These are phyloP conservation scores for Zygotorulaspora mrakii DNA, from an alignment of 1,139 yeast genomes.

Conservation along the genomic window DNA sequence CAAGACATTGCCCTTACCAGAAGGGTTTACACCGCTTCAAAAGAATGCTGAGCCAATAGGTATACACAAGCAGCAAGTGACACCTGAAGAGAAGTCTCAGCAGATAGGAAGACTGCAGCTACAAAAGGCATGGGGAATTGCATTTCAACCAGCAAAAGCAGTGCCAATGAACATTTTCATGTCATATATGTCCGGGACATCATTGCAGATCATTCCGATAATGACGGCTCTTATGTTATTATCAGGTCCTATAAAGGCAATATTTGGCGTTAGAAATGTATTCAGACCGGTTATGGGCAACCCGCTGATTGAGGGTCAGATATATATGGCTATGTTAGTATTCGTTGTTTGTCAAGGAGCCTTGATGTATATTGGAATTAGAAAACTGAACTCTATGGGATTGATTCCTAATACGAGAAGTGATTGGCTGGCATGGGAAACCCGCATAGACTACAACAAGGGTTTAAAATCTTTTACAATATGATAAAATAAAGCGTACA, in stretches of 20 bases:
- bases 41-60: slow-evolving; percentile 7
- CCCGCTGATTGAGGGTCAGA: slow-evolving; percentile 41
- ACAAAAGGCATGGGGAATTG: slow-evolving; percentile 83
- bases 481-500: slow-evolving; percentile 12
- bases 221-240: slow-evolving; percentile 87
- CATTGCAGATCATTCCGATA: slow-evolving; percentile 84
- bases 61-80: slow-evolving; percentile 12
- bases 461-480: slow-evolving; percentile 23
- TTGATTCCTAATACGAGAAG: slow-evolving; percentile 79
- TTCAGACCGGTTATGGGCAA: slow-evolving; percentile 43
- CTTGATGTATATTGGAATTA: slow-evolving; percentile 71
- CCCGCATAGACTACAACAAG: slow-evolving; percentile 35
- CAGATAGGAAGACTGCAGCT: slow-evolving; percentile 44
- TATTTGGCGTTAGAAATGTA: slow-evolving; percentile 49
- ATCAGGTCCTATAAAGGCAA: slow-evolving; percentile 71
- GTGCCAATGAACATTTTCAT: slow-evolving; percentile 85
- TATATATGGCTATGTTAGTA: slow-evolving; percentile 47
- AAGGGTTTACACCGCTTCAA: slow-evolving; percentile 23
- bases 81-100: slow-evolving; percentile 11
- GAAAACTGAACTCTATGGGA: slow-evolving; percentile 87
- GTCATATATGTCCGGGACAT: slow-evolving; percentile 93
- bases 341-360: slow-evolving; percentile 58
- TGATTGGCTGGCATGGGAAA: slow-evolving; percentile 92
- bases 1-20: slow-evolving; percentile 25
- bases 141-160: slow-evolving; percentile 76